Evolutionary conservation across 139 green algal genomes (phyloP), one percentile per base, ranked within the genome.

Genomic region (Zygnema circumcarinatum): DNA sequence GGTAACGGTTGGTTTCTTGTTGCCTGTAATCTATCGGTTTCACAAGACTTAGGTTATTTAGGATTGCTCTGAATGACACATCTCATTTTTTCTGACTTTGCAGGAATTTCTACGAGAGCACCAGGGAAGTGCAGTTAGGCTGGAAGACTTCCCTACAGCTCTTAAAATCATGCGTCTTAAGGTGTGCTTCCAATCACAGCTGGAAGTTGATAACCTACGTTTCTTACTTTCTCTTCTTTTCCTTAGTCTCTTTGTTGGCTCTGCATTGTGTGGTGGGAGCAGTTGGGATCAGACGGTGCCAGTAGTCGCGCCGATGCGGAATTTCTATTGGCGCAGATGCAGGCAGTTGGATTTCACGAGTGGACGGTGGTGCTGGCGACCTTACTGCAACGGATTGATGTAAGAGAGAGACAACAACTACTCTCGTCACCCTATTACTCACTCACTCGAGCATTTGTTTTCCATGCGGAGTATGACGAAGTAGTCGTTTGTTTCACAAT

Each of bases 131-230:
- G 33, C 81, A 7, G 85, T 62, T 31, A 74, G 82, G 31, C 31
- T 90, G 1, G 87, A 90, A n/a, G 87, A 91, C 82, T 91, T 91
- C 38, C 87, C 87, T 41, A 87, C 87, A 29, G 87, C 87, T 7
- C 87, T 91, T 16, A 54, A 73, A 32, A 86, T 40, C 7, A 38
- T 91, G 16, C 31, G 74, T 20, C 29, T 2, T 25, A 89, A 89
- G 80, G 67, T 90, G n/a, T 53, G 38, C 25, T 2, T 88, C 40
- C 2, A 88, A n/a, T n/a, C 39, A 79, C 7, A 53, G 69, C 69
- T 36, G 16, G 16, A 16, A 25, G 47, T 62, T 62, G 47, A 62
- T 25, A 62, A 62, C 47, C 69, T 41, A 78, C 36, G 7, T 78
- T 42, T 72, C 29, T 78, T 3, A 53, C 35, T 25, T 25, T 41